phyloP scores from a whole-genome alignment of 495 filamentous ascomycete species.

The Trichoderma gamsii region DNA sequence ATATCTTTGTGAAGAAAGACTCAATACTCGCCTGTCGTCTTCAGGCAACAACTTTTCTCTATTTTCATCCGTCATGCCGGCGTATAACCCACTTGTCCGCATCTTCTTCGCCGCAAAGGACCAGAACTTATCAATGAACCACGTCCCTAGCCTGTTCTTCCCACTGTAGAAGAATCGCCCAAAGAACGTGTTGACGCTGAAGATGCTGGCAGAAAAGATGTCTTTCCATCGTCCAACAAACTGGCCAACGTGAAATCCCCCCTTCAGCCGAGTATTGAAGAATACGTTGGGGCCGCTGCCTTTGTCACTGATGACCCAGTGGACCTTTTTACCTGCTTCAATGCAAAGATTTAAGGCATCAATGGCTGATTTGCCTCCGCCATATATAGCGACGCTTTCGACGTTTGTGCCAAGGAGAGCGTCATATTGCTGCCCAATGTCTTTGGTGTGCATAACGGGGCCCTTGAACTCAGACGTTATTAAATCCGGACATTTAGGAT shows the following conservation, averaged over 20 bases:
- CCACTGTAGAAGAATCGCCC: not conserved
- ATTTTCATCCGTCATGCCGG: not conserved
- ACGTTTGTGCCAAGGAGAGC: not conserved
- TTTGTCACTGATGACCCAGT: constrained; percentile 39
- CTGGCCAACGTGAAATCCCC: not conserved
- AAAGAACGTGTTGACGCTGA: not conserved
- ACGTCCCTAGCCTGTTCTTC: not conserved
- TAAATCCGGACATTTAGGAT: not conserved
- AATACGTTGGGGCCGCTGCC: constrained; percentile 30
- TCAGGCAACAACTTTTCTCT: not conserved
- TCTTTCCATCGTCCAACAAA: not conserved
- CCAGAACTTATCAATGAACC: constrained; percentile 1
- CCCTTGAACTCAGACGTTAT: not conserved
- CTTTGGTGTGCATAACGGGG: not conserved
- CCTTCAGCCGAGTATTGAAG: not conserved
- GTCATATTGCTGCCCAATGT: not conserved
- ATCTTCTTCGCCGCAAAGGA: not conserved
- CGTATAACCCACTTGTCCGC: not conserved
- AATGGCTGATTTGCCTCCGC: constrained; percentile 42
- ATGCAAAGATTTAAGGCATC: constrained; percentile 40
- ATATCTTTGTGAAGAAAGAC: no score
- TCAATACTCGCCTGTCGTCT: not conserved
- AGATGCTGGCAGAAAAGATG: not conserved
- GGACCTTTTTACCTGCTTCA: constrained; percentile 38
- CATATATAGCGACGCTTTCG: constrained; percentile 17